Conservation (phyloP, 192 early-diverging fungal genomes). For the Umbelopsis isabellina region DNA sequence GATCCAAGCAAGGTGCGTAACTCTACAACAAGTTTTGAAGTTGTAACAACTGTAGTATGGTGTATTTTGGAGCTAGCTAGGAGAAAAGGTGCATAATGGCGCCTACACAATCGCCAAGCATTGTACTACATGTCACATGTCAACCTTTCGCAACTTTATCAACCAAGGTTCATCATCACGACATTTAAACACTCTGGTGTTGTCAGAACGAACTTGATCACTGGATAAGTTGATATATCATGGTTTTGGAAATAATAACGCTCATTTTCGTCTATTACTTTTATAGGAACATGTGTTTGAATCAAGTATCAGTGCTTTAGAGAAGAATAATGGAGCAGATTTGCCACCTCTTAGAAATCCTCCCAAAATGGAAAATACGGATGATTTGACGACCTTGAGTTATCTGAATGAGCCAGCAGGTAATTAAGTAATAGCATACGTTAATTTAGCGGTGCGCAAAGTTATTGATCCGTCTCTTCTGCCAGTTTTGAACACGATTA, state of each 20-base stretch:
- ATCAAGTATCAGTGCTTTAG: slow-evolving; percentile 70
- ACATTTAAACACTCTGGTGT: background rate
- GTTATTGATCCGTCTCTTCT: background rate
- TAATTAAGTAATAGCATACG: slow-evolving; percentile 10
- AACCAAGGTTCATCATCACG: background rate
- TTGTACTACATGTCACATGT: slow-evolving; percentile 20
- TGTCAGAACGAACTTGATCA: background rate
- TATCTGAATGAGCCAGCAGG: slow-evolving; percentile 92
- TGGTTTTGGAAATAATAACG: background rate
- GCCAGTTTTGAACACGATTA: slow-evolving; percentile 89
- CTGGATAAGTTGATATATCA: too few relatives aligned
- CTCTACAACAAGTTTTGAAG: background rate
- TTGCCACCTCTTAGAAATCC: slow-evolving; percentile 95
- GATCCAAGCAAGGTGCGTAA: slow-evolving; percentile 51
- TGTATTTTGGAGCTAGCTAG: background rate
- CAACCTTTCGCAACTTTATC: slow-evolving; percentile 1
- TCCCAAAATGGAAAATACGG: slow-evolving; percentile 82
- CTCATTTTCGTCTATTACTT: background rate
- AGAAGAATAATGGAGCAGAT: slow-evolving; percentile 62
- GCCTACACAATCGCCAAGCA: background rate
- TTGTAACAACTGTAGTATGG: background rate
- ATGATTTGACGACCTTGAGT: slow-evolving; percentile 93
- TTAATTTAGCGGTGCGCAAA: background rate
- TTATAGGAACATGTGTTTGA: slow-evolving; percentile 73
- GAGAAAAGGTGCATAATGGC: background rate